Conservation (phyloP, 1,284 basidiomycete genomes). For the Cronartium ribicola region DNA sequence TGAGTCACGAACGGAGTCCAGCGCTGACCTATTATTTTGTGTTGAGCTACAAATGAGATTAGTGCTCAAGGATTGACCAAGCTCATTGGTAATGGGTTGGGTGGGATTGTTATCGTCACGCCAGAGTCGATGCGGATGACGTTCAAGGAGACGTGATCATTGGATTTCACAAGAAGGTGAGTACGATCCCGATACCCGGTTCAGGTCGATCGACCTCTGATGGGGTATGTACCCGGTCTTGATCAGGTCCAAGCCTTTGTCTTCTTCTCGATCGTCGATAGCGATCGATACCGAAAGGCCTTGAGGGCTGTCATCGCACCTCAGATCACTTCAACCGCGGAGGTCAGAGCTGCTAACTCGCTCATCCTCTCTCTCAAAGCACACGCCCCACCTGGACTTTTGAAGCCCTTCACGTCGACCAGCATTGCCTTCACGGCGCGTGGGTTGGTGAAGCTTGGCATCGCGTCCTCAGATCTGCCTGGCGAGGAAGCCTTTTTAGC, state of each 20-base stretch:
- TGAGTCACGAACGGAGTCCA: no score
- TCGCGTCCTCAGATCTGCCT: no score
- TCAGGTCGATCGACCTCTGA: no score
- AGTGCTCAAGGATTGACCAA: no score
- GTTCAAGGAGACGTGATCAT: conserved; percentile 38
- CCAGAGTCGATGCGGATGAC: conserved; percentile 33
- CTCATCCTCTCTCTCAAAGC: conserved; percentile 20
- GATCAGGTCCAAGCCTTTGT: conserved; percentile 24
- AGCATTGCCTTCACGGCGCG: conserved; percentile 31
- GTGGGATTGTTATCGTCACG: no score
- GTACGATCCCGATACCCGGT: no score
- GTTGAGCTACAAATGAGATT: no score
- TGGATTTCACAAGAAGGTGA: conserved; percentile 35
- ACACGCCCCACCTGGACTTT: conserved; percentile 7
- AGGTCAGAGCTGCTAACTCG: no score
- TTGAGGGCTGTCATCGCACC: conserved; percentile 24
- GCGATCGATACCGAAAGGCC: conserved; percentile 12
- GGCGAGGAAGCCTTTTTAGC: conserved; percentile 9
- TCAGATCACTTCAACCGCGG: conserved; percentile 22
- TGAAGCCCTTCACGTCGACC: conserved; percentile 19
- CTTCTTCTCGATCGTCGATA: conserved; percentile 19
- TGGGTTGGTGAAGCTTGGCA: conserved; percentile 8
- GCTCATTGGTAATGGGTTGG: no score
- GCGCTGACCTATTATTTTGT: no score
- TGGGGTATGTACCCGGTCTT: no score